phyloP scores from a whole-genome alignment of 805 yeast genomes.

The Komagataella phaffii region DNA sequence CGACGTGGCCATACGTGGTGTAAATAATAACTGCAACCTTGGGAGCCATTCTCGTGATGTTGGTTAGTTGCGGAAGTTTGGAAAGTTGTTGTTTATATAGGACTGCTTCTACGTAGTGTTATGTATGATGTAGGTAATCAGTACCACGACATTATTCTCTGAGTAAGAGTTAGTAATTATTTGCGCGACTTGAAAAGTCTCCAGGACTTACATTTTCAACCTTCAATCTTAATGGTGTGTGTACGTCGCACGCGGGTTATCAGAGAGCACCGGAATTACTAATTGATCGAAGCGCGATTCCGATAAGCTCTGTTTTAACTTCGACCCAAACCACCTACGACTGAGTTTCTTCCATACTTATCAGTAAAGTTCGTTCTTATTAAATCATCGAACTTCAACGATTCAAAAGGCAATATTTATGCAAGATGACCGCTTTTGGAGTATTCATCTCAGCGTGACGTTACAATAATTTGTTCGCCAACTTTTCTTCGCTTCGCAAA shows the following conservation, averaged over 20 bases:
- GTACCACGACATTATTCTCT: no score
- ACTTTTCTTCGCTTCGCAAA: constrained; percentile 39
- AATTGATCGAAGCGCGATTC: no score
- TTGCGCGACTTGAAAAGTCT: background rate
- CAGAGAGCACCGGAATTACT: no score
- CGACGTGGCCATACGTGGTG: constrained; percentile 71
- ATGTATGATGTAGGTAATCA: no score
- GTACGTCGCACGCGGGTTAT: background rate
- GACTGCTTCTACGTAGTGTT: background rate
- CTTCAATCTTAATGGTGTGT: background rate
- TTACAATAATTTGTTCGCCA: constrained; percentile 21
- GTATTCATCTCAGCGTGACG: constrained; percentile 2
- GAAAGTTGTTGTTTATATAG: background rate
- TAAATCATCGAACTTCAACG: background rate
- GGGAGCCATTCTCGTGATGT: constrained; percentile 5
- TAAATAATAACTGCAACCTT: constrained; percentile 35
- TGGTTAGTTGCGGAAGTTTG: background rate
- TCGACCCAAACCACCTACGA: no score
- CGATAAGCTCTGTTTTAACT: no score
- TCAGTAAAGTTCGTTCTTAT: no score
- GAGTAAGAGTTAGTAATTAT: background rate
- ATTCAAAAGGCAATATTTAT: no score
- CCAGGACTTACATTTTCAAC: background rate
- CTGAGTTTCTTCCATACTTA: no score
- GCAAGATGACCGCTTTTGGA: no score